These are phyloP conservation scores for Teunomyces pallodes DNA, from an alignment of 805 yeast genomes.

Conservation along the genomic window DNA sequence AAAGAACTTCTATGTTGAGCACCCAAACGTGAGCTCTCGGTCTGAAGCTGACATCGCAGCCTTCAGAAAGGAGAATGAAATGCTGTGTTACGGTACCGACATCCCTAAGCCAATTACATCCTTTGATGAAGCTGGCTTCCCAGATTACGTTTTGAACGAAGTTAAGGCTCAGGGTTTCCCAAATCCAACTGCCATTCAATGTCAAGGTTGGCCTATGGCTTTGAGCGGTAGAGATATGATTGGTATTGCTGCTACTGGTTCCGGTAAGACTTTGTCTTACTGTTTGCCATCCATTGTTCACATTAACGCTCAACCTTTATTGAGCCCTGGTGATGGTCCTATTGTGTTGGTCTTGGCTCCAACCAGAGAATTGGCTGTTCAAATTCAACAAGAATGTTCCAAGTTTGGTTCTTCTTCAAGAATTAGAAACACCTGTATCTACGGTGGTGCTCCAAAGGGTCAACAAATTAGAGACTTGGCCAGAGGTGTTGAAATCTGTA, in stretches of 20 bases:
- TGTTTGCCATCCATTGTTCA: conserved; percentile 97
- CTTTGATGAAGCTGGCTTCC: conserved; percentile 98
- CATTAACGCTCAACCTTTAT: conserved; percentile 95
- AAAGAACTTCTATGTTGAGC: conserved; percentile 91
- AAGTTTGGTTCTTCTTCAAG: conserved; percentile 90
- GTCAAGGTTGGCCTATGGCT: conserved; percentile 99
- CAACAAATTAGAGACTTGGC: conserved; percentile 95
- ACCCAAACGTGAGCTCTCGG: conserved; percentile 73
- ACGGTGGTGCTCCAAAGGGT: conserved; percentile 99
- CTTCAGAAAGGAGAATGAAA: conserved; percentile 81
- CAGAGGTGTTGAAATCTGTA: conserved; percentile 92
- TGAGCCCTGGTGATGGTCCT: conserved; percentile 95
- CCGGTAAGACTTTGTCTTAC: conserved; percentile 97
- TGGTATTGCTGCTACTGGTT: conserved; percentile 98
- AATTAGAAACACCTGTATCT: conserved; percentile 94
- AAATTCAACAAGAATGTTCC: conserved; percentile 93
- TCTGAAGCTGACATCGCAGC: conserved; percentile 65
- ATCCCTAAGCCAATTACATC: conserved; percentile 92
- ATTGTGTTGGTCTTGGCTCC: conserved; percentile 94
- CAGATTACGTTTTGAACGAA: conserved; percentile 86
- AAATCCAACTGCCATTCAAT: conserved; percentile 93
- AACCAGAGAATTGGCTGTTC: conserved; percentile 98
- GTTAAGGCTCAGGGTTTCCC: conserved; percentile 91
- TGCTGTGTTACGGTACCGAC: conserved; percentile 79
- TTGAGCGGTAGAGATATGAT: conserved; percentile 97